phyloP scores from a whole-genome alignment of 2,329 filamentous ascomycete species.

The Chaetomium sp. region DNA sequence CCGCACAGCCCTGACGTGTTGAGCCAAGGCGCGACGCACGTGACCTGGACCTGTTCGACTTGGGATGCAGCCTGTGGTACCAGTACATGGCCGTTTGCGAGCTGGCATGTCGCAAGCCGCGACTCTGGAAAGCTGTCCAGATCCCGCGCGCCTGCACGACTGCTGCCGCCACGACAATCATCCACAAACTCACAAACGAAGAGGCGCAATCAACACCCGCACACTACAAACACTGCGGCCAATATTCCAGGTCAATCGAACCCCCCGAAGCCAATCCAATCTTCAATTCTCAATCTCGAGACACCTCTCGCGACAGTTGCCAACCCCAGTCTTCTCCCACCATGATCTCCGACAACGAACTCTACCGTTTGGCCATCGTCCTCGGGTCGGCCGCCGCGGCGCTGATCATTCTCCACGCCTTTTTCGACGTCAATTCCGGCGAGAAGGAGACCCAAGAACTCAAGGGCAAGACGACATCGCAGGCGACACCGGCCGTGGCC shows the following conservation, averaged over 20 bases:
- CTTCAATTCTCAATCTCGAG: background rate
- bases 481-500: constrained; percentile 12
- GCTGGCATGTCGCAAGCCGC: background rate
- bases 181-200: background rate
- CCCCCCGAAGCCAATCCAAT: background rate
- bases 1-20: constrained; percentile 20
- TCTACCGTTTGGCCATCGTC: constrained; percentile 89
- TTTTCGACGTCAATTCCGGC: constrained; percentile 85
- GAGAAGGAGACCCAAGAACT: constrained; percentile 24
- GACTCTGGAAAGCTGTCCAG: constrained; percentile 25
- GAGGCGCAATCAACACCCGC: too few relatives aligned
- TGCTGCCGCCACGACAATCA: too few relatives aligned
- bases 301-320: background rate
- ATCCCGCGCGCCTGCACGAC: constrained; percentile 10
- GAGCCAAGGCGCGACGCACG: constrained; percentile 8
- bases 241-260: background rate
- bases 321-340: constrained; percentile 30
- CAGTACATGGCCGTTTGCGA: constrained; percentile 6
- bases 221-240: too few relatives aligned
- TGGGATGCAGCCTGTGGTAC: background rate
- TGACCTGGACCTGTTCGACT: background rate
- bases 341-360: constrained; percentile 92
- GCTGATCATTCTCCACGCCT: constrained; percentile 91
- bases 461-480: constrained; percentile 25
- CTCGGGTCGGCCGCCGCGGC: constrained; percentile 86